Evolutionary conservation across 768 basidiomycete species (phyloP).

Genomic region (Calocera cornea): DNA sequence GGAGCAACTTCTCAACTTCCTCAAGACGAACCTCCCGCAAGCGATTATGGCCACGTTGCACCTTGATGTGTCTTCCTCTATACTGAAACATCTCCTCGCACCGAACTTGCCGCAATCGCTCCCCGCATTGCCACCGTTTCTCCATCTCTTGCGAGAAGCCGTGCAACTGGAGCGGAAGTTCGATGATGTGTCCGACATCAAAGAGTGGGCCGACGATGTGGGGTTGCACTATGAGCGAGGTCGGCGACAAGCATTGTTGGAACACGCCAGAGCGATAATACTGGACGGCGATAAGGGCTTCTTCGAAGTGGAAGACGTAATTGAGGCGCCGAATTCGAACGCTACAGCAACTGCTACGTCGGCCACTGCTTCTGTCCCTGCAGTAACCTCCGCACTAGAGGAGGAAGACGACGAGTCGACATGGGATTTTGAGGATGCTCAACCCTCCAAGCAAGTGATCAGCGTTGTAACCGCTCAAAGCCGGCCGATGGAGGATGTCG

Average conservation of each 20-base stretch:
- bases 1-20: slow-evolving; percentile 45
- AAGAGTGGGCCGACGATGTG: slow-evolving; percentile 54
- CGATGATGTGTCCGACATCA: slow-evolving; percentile 39
- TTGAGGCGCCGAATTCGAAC: slow-evolving; percentile 14
- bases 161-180: slow-evolving; percentile 52
- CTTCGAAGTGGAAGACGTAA: slow-evolving; percentile 14
- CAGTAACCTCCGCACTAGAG: neutral
- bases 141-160: slow-evolving; percentile 42
- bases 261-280: slow-evolving; percentile 44
- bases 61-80: slow-evolving; percentile 43
- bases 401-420: neutral
- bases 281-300: slow-evolving; percentile 23
- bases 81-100: slow-evolving; percentile 54
- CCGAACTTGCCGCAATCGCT: slow-evolving; percentile 58
- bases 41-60: slow-evolving; percentile 43
- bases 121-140: slow-evolving; percentile 44
- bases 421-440: neutral
- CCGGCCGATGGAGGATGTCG: slow-evolving; percentile 5
- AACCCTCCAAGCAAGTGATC: neutral
- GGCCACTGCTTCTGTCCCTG: neutral
- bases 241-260: slow-evolving; percentile 51
- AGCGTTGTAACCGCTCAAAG: neutral
- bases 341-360: slow-evolving; percentile 3
- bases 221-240: slow-evolving; percentile 67
- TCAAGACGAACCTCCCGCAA: slow-evolving; percentile 36